Base-by-base conservation (phyloP, 192 early-diverging fungal genomes). In the Coemansia sp. region DNA sequence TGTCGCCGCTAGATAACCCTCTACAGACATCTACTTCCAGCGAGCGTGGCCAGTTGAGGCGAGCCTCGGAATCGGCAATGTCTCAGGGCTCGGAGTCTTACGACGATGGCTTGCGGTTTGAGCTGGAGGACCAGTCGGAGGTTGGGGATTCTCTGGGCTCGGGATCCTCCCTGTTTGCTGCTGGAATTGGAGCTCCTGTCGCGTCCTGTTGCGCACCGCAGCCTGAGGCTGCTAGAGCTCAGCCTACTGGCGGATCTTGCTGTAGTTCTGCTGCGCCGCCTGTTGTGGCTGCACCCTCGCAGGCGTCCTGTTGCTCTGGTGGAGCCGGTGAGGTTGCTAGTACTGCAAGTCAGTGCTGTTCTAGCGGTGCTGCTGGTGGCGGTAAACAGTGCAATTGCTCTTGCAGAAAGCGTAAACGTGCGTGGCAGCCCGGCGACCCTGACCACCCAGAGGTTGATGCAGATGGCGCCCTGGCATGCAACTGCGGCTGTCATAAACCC, bases 401-500 rank as follows among this genome's bases (percentile, higher is more conserved):
- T 27, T 69, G 75, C 59, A 41, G 66, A 24, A 64, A 65, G 30
- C 68, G 64, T 35, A 62, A 61, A 41, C 59, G 63, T 0, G 44
- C 20, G 24, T 81, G 78, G 78, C 62, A 58, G 73, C 78, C 74
- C 1, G 65, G 67, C 22, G 64, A 65, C 47, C 62, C 74, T 0
- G 32, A 62, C 0, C 69, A 61, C 53, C 70, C 78, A 3, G 43
- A 53, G 35, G 59, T 86, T 15, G 80, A 85, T 61, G 69, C 62
- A 0, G 85, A 88, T 68, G 87, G 87, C 1, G 84, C 80, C 10
- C 66, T 82, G 63, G 67, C 78, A 6, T 88, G 87, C 63, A 84
- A 79, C 59, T 88, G 87, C 62, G 87, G 87, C 2, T 88, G 87
- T 75, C 61, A 74, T 44, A 80, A 86, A 52, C 74, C 80, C 5